A percentile compares a stretch with the other conserved stretches of the same genome.
Conservation (phyloP, 2,329 filamentous ascomycete species). For the Clarireedia homoeocarpa region DNA sequence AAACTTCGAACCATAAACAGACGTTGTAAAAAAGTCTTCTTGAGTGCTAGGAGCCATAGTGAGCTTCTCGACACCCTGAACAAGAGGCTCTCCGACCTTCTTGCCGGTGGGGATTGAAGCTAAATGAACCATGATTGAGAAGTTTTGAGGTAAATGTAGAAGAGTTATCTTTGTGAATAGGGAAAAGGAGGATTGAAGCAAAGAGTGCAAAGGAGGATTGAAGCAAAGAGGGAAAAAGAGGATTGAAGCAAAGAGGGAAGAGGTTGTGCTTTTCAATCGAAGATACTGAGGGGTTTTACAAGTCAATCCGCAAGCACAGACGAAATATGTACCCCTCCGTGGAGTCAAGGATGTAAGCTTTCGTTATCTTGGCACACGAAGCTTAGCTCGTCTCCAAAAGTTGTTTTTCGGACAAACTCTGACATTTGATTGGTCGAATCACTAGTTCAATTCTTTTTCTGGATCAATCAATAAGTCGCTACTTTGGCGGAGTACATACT, state of each 20-base stretch:
- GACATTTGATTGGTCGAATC: no score
- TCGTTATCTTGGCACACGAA: no score
- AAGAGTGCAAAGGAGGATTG: not conserved
- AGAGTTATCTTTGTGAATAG: not conserved
- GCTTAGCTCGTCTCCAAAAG: no score
- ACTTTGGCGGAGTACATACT: no score
- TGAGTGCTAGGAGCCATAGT: slow-evolving; percentile 28
- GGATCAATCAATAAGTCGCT: no score
- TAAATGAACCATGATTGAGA: slow-evolving; percentile 40
- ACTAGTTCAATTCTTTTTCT: no score
- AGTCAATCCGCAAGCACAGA: no score
- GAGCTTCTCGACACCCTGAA: slow-evolving; percentile 39
- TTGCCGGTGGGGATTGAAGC: slow-evolving; percentile 32
- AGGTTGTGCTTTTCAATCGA: no score
- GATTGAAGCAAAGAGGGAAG: not conserved
- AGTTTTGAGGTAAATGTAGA: slow-evolving; percentile 6
- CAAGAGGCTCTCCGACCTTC: slow-evolving; percentile 18
- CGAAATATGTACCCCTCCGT: no score
- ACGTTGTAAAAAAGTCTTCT: slow-evolving; percentile 25
- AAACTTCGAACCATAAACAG: slow-evolving; percentile 79
- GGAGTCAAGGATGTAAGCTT: no score
- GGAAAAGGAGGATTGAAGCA: not conserved
- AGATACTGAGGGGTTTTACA: no score
- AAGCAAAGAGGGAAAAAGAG: not conserved
- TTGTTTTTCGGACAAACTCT: no score